Base-by-base conservation (phyloP, 2,329 filamentous ascomycete species). In the Gaeumannomyces sp. region DNA sequence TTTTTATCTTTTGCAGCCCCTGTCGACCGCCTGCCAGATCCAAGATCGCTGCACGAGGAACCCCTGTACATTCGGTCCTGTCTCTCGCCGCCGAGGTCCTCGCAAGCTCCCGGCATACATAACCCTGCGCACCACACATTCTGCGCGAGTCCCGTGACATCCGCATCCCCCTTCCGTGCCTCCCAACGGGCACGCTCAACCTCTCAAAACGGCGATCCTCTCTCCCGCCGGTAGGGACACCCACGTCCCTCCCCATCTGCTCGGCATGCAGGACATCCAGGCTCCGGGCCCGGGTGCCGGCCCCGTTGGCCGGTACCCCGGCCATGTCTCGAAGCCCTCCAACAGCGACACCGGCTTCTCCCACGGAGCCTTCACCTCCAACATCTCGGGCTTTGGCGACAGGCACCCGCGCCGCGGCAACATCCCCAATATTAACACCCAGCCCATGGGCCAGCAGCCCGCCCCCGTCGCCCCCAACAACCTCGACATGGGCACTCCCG, bases 381-480 rank as follows among this genome's bases (percentile, higher is more conserved):
- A 97, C 79, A 83, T 93, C 70, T 85, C 86, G 71, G 91, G 92
- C 67, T 97, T 96, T 74, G 89, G 89, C 69, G 93, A 97, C 76
- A 88, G 93, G 73, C 92, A 96, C 77, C 87, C 90, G 70, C 90
- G 93, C 72, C 86, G 93, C 71, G 85, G 83, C 68, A 96, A 96
- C 79, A 91, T 98, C 73, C 92, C 94, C 68, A 88, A 89, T 68
- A 96, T 98, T 80, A 97, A 97, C 77, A 97, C 95, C 28, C 88
- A 90, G 73, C 81, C 86, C 68, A 83, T 90, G 76, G 76, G 77
- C 63, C 76, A 76, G 67, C 60, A 63, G 28, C 69, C 70, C 31
- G 69, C 73, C 64, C 71, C 76, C 27, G 76, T 79, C 33, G 83
- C 35, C 13, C 35, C 85, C 72, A 86, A 83, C 75, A 81, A 79